phyloP scores from a whole-genome alignment of 192 early-diverging fungal species.

The Funneliformis geosporum region DNA sequence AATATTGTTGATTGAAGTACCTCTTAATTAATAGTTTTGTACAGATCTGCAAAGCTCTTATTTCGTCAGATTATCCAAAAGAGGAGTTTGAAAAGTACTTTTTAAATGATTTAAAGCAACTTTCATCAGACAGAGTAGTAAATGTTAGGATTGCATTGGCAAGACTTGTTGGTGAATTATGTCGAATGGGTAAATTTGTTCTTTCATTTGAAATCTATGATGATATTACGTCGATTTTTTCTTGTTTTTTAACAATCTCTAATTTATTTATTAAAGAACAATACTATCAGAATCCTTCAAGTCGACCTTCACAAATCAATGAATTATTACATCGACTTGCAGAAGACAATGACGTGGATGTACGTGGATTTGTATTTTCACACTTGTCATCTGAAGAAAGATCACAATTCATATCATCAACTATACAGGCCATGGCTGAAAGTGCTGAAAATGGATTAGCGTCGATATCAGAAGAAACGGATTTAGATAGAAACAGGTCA shows the following conservation, averaged over 20 bases:
- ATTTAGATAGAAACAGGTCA: neutral
- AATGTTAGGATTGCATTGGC: constrained; percentile 77
- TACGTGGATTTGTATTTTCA: constrained; percentile 13
- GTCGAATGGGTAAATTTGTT: constrained; percentile 10
- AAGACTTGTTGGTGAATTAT: constrained; percentile 45
- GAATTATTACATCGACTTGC: constrained; percentile 14
- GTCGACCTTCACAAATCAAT: neutral
- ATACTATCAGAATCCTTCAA: constrained; percentile 20
- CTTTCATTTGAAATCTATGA: neutral
- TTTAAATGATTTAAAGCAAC: constrained; percentile 56
- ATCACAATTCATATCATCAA: neutral
- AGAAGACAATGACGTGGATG: constrained; percentile 19
- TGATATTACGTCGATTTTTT: neutral
- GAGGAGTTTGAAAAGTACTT: constrained; percentile 72
- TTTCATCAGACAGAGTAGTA: constrained; percentile 63
- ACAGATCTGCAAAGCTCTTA: constrained; percentile 68
- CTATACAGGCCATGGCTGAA: constrained; percentile 1
- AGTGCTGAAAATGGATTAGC: constrained; percentile 8
- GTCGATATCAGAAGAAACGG: neutral
- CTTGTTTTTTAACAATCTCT: neutral
- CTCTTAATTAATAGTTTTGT: constrained; percentile 55
- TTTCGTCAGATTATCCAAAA: constrained; percentile 55
- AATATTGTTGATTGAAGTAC: constrained; percentile 39
- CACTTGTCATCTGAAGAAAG: constrained; percentile 18
- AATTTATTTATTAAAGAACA: constrained; percentile 1